phyloP scores from a whole-genome alignment of 2,329 filamentous ascomycete genomes.

The Paradendryphiella salina region DNA sequence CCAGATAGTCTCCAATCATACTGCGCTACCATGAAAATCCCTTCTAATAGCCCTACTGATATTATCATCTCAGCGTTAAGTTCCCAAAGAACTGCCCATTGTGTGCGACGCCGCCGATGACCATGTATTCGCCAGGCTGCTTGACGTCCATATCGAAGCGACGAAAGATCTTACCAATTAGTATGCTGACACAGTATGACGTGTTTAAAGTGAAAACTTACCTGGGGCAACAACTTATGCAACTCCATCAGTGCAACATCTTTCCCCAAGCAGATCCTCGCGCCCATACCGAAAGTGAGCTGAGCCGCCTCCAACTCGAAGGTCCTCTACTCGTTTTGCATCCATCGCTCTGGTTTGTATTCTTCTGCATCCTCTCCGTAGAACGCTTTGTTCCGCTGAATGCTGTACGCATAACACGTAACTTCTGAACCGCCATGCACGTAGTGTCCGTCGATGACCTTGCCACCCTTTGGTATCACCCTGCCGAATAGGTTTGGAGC shows the following conservation, averaged over 20 bases:
- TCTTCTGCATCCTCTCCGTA: conserved; percentile 49
- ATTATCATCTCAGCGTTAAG: conserved; percentile 1
- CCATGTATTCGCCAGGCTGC: conserved; percentile 29
- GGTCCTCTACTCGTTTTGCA: conserved; percentile 31
- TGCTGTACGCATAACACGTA: conserved; percentile 53
- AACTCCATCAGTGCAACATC: conserved; percentile 39
- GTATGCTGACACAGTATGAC: not conserved
- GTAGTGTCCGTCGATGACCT: conserved; percentile 48
- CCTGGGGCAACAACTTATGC: conserved; percentile 42
- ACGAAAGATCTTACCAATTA: conserved; percentile 28
- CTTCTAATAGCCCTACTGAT: not conserved
- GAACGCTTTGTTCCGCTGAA: conserved; percentile 51
- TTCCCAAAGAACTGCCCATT: conserved; percentile 31
- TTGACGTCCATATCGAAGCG: conserved; percentile 35
- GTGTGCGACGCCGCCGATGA: conserved; percentile 39
- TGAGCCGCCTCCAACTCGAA: conserved; percentile 36
- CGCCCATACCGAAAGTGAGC: conserved; percentile 38
- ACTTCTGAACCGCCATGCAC: conserved; percentile 52
- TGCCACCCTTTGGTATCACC: conserved; percentile 36
- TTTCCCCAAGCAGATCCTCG: conserved; percentile 38
- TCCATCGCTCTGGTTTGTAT: conserved; percentile 51
- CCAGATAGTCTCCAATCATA: no score
- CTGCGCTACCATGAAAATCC: no score
- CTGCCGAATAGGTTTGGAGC: conserved; percentile 58
- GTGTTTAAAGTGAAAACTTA: conserved; percentile 15